These are phyloP conservation scores for Globisporangium emineosum DNA, from an alignment of 352 stramenopile genomes.

Conservation along the genomic window DNA sequence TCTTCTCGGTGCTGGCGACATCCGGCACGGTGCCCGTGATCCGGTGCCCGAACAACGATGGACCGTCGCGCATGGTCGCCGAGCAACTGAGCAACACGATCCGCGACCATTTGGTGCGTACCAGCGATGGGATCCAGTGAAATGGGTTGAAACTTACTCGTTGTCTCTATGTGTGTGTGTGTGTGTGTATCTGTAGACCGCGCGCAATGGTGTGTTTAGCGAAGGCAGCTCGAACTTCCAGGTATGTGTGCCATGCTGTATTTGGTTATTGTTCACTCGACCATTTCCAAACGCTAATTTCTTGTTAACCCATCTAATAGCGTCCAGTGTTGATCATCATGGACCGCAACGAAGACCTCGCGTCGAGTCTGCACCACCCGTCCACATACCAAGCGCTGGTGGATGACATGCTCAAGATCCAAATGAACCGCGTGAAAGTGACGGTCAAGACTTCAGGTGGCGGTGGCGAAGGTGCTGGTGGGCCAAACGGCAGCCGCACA, in stretches of 20 bases:
- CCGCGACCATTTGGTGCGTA: conserved; percentile 64
- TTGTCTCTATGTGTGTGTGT: not conserved
- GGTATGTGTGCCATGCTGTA: conserved; percentile 22
- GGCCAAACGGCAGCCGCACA: conserved; percentile 20
- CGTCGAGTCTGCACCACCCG: conserved; percentile 94
- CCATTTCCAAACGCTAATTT: not conserved
- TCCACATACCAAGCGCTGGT: conserved; percentile 94
- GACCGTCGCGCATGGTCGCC: conserved; percentile 95
- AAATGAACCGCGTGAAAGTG: conserved; percentile 96
- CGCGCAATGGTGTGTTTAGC: conserved; percentile 63
- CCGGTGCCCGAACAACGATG: conserved; percentile 90
- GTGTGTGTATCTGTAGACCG: conserved; percentile 26
- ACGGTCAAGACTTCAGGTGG: conserved; percentile 54
- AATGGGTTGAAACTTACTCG: not conserved
- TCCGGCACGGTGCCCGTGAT: conserved; percentile 94
- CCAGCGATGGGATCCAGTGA: not conserved
- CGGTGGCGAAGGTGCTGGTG: conserved; percentile 6
- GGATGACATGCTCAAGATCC: conserved; percentile 95
- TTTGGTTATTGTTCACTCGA: not conserved
- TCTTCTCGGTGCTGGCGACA: conserved; percentile 95
- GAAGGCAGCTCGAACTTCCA: conserved; percentile 65
- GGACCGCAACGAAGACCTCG: conserved; percentile 96
- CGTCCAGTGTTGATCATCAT: conserved; percentile 96
- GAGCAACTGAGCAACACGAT: conserved; percentile 89
- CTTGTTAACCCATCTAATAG: conserved; percentile 21